Base-by-base conservation (phyloP, 2,329 filamentous ascomycete species). In the Colletotrichum costaricense region DNA sequence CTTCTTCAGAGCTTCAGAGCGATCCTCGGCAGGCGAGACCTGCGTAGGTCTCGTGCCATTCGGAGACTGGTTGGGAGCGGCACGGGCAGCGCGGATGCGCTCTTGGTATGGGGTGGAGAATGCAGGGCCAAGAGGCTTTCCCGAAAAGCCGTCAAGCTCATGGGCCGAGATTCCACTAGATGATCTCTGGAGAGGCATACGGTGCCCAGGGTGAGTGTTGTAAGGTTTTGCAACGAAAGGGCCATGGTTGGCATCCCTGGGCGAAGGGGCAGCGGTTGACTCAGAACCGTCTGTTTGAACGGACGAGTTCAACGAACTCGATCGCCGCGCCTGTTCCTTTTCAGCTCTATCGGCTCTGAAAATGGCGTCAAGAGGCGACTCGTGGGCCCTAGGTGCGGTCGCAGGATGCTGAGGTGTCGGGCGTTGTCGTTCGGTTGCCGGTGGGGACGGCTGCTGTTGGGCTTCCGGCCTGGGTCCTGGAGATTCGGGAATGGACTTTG, bases 301-400 rank as follows among this genome's bases (percentile, higher is more conserved):
- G 78, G 83, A 76, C 77, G 87, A 75, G 66, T 86, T 86, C 64
- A 85, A 82, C 19, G 87, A 86, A 76, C 88, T 91, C 24, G 86
- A 86, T 72, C 88, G 87, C 30, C 86, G 86, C 58, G 88, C 88
- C 73, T 88, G 87, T 66, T 92, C 91, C 79, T 91, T 93, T 81
- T 97, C 94, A 74, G 94, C 93, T 63, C 93, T 90, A 77, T 98
- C 94, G 42, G 95, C 95, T 74, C 93, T 93, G 86, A 98, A 98
- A 80, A 98, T 93, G 75, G 97, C 89, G 78, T 98, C 95, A 5
- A 98, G 87, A 1, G 95, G 95, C 12, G 95, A 97, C 74, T 94
- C 90, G 72, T 91, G 75, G 66, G 80, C 69, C 65, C 77, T 70
- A 67, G 78, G 76, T 71, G 78, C 76, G 79, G 67, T 66, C 74